Base-by-base conservation (phyloP, 2,329 filamentous ascomycete genomes). In the Fusarium sp. region DNA sequence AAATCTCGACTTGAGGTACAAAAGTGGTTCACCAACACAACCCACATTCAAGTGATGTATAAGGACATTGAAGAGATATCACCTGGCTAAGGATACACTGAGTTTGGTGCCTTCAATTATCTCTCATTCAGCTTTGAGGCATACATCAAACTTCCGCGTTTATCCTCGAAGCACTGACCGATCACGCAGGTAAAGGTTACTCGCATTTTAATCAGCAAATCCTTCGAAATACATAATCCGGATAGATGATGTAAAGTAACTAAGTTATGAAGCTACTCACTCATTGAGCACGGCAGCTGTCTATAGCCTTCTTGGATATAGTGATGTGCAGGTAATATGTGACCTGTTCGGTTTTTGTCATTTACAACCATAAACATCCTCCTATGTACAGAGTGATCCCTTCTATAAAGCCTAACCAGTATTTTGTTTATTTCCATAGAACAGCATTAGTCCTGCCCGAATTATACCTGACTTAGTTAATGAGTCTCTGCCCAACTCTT, bases 401-500 rank as follows among this genome's bases (percentile, higher is more conserved):
- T 16, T 49, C 18, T 48, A 52, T 48, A 52, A 51, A 63, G 5
- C 20, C 32, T 15, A 18, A n/a, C 18, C 22, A 20, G 25, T 40
- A n/a, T 67, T 67, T 67, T 63, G 40, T 66, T 49, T 67, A 67
- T 32, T 47, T 40, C 24, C 24, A 16, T 16, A 5, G 43, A 24
- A 55, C 22, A 13, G n/a, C 8, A n/a, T n/a, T 41, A 34, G 13
- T 22, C 10, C 6, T 22, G 24, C 16, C 34, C 10, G 32, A 25
- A 18, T 4, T 22, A 18, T 22, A 10, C 11, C 0, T 24, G 30
- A 25, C 5, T 18, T 15, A 1, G n/a, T 27, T 67, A 82, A 24
- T 91, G 83, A 53, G 82, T 82, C 67, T 80, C 82, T 15, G 91
- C 88, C 95, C 95, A 98, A 32, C 86, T 82, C 70, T 88, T 87